Evolutionary conservation across 495 filamentous ascomycete species (phyloP), one percentile per base, ranked within the genome.

Genomic region (Aspergillus mulundensis): DNA sequence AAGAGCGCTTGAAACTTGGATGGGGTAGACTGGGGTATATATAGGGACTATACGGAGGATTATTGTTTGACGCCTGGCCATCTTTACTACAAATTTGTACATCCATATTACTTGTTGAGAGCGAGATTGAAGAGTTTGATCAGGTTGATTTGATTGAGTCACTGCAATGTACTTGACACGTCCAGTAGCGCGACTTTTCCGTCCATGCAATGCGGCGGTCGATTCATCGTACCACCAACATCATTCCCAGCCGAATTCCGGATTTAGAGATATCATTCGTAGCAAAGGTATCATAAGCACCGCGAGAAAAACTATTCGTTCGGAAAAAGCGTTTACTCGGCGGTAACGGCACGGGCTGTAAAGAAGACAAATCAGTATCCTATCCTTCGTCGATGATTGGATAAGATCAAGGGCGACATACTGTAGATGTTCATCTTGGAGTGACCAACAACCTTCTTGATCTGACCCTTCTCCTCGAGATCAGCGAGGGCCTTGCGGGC

Each of bases 371-470:
- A 40, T 73, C 59, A 70, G 66, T 59, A 59, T 44, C 21, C 20
- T 24, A 23, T 44, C 7, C 43, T 10, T 25, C 43, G 3, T 46
- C 8, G 7, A n/a, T 3, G 1, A 19, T n/a, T 19, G 5, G 41
- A 7, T 1, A 19, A 8, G 1, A 15, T 34, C 19, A 19, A 1
- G 25, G 19, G 32, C 14, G 21, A 74, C 75, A 60, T 67, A 77
- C 94, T 99, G 88, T 97, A 99, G 81, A 99, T 93, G 81, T 84
- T 90, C 83, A 96, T 84, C 83, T 89, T 93, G 81, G 86, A 91
- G 84, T 99, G 95, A 56, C 85, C 85, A 56, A 97, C 92, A 65
- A 99, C 84, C 83, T 95, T 95, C 86, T 95, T 97, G 81, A 99
- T 97, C 79, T 87, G 81, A 43, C 95, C 95, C 84, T 91, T 93